Conservation (phyloP, 2,329 filamentous ascomycete genomes). For the Massarina eburnea region DNA sequence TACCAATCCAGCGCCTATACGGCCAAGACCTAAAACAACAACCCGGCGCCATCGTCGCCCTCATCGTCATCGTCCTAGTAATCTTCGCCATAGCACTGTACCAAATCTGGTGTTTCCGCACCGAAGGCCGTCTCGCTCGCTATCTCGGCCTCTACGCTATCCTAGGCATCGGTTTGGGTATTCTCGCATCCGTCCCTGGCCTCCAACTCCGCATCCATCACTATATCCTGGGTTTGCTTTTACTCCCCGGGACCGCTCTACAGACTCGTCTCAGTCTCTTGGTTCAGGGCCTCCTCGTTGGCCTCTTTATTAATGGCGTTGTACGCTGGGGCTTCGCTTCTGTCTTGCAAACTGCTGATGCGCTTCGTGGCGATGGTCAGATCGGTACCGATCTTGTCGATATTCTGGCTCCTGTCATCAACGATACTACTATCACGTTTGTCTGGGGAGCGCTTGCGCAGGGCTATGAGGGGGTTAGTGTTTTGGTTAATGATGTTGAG, state of each 20-base stretch:
- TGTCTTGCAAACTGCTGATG: constrained; percentile 76
- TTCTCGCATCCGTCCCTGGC: constrained; percentile 74
- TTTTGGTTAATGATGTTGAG: constrained; percentile 85
- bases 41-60: constrained; percentile 39
- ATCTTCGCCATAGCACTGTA: constrained; percentile 29
- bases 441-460: constrained; percentile 46
- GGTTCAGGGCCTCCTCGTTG: constrained; percentile 86
- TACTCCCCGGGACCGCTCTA: constrained; percentile 85
- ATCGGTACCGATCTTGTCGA: constrained; percentile 57
- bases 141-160: constrained; percentile 79
- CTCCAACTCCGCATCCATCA: constrained; percentile 86
- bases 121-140: constrained; percentile 58
- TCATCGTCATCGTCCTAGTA: constrained; percentile 35
- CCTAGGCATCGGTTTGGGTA: constrained; percentile 76
- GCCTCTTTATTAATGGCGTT: constrained; percentile 90
- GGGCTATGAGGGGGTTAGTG: constrained; percentile 72
- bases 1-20: constrained; percentile 40
- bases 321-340: constrained; percentile 92
- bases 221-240: constrained; percentile 86
- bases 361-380: constrained; percentile 60
- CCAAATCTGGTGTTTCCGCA: constrained; percentile 38
- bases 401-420: constrained; percentile 38
- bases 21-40: constrained; percentile 41
- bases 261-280: constrained; percentile 84
- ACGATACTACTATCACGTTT: constrained; percentile 51